Conservation (phyloP, 345 rosid species). For the Limnanthes douglasii region DNA sequence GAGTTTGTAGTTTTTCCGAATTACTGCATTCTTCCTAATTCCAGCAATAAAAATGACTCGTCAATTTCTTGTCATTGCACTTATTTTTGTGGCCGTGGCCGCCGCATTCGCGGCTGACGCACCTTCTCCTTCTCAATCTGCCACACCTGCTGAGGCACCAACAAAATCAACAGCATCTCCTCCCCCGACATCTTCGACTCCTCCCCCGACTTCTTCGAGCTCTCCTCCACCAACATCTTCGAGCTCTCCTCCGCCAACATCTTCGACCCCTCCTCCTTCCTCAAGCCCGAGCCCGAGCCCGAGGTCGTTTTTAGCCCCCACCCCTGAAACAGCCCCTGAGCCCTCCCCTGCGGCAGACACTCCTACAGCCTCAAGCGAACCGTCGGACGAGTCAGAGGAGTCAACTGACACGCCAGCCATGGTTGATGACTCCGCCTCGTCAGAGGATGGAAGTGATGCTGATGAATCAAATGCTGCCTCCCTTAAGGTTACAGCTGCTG, state of each 20-base stretch:
- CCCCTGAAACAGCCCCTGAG: slow-evolving; percentile 6
- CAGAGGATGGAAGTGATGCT: neutral
- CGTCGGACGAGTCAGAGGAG: slow-evolving; percentile 8
- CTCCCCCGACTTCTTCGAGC: slow-evolving; percentile 12
- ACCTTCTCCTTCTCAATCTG: slow-evolving; percentile 15
- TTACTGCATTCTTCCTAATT: no score
- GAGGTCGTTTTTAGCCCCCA: slow-evolving; percentile 11
- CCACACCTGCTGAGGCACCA: slow-evolving; percentile 11
- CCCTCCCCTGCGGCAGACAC: slow-evolving; percentile 9
- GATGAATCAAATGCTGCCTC: no score
- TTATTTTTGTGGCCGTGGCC: slow-evolving; percentile 16
- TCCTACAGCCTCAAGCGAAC: slow-evolving; percentile 3
- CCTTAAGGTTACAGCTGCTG: slow-evolving; percentile 5
- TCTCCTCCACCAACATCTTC: slow-evolving; percentile 10
- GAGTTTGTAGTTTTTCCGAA: no score
- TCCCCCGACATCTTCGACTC: slow-evolving; percentile 9
- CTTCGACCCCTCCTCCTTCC: slow-evolving; percentile 3
- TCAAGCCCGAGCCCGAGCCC: slow-evolving; percentile 8
- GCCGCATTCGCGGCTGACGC: slow-evolving; percentile 19
- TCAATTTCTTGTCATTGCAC: slow-evolving; percentile 9
- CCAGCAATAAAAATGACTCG: slow-evolving; percentile 18
- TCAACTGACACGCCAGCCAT: slow-evolving; percentile 4
- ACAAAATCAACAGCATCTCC: slow-evolving; percentile 10
- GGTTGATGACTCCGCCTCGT: neutral
- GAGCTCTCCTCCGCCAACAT: slow-evolving; percentile 10